phyloP scores from a whole-genome alignment of 768 basidiomycete genomes.

The Gautieria morchelliformis region DNA sequence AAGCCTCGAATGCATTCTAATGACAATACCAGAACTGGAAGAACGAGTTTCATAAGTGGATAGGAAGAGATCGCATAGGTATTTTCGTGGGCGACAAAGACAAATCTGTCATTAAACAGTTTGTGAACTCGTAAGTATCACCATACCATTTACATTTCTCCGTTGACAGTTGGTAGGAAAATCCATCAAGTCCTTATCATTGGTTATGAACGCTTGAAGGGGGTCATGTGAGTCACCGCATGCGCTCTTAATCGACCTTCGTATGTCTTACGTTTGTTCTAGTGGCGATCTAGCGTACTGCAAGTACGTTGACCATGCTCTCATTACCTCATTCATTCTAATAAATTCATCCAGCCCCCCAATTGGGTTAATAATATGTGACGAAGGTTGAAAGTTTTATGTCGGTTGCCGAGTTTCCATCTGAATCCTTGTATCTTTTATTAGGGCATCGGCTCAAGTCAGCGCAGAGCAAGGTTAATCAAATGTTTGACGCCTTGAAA shows the following conservation, averaged over 20 bases:
- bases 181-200: slow-evolving; percentile 84
- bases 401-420: not conserved
- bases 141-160: not conserved
- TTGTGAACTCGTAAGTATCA: slow-evolving; percentile 58
- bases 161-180: slow-evolving; percentile 33
- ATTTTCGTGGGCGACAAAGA: slow-evolving; percentile 53
- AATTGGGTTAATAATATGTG: slow-evolving; percentile 89
- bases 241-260: not conserved
- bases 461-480: slow-evolving; percentile 80
- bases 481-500: slow-evolving; percentile 71
- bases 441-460: slow-evolving; percentile 88
- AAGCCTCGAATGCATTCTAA: not conserved
- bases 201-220: slow-evolving; percentile 85
- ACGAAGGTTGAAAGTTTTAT: slow-evolving; percentile 58
- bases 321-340: not conserved
- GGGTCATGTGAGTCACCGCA: slow-evolving; percentile 54
- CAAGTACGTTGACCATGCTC: slow-evolving; percentile 35
- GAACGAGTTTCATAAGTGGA: slow-evolving; percentile 90
- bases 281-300: slow-evolving; percentile 53
- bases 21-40: slow-evolving; percentile 71
- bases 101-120: slow-evolving; percentile 51
- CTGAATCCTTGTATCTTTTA: not conserved
- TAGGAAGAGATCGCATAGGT: slow-evolving; percentile 45
- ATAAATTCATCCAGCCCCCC: slow-evolving; percentile 49
- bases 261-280: not conserved